Percentiles rank a stretch among this genome's conserved stretches.
Conservation (phyloP, 495 filamentous ascomycete genomes). For the Penicillium dipodomyicola region DNA sequence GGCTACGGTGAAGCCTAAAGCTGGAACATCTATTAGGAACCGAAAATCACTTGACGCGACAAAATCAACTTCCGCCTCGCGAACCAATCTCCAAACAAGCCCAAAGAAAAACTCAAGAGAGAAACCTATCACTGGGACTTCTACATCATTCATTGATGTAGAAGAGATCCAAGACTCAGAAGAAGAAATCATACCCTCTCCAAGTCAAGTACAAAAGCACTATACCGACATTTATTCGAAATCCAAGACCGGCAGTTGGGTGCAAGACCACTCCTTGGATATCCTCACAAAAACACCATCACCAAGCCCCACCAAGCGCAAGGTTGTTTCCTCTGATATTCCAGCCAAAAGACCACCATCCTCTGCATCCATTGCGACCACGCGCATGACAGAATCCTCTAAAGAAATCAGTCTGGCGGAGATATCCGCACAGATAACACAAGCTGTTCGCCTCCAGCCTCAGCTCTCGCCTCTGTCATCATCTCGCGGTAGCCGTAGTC, state of each 20-base stretch:
- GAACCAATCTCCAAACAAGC: background rate
- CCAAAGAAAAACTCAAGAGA: background rate
- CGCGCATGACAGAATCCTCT: constrained; percentile 4
- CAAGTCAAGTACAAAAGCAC: constrained; percentile 30
- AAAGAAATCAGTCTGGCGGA: constrained; percentile 25
- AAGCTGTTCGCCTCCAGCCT: constrained; percentile 57
- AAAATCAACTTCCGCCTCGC: background rate
- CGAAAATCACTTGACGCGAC: background rate
- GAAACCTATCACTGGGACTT: background rate
- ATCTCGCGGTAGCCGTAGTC: constrained; percentile 13
- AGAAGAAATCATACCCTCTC: constrained; percentile 41
- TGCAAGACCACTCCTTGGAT: constrained; percentile 13
- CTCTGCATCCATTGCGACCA: background rate
- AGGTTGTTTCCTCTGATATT: constrained; percentile 10
- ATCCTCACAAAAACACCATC: constrained; percentile 14
- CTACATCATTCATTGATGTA: constrained; percentile 30
- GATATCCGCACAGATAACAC: constrained; percentile 62
- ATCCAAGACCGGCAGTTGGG: background rate
- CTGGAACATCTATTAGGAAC: background rate
- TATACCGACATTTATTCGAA: constrained; percentile 15
- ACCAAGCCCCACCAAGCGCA: constrained; percentile 16
- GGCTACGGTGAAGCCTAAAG: constrained; percentile 10
- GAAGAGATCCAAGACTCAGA: constrained; percentile 71
- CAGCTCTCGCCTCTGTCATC: constrained; percentile 29
- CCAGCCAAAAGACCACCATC: constrained; percentile 7